These are phyloP conservation scores for Rhizophagus prolifer DNA, from an alignment of 192 early-diverging fungal species.

Conservation along the genomic window DNA sequence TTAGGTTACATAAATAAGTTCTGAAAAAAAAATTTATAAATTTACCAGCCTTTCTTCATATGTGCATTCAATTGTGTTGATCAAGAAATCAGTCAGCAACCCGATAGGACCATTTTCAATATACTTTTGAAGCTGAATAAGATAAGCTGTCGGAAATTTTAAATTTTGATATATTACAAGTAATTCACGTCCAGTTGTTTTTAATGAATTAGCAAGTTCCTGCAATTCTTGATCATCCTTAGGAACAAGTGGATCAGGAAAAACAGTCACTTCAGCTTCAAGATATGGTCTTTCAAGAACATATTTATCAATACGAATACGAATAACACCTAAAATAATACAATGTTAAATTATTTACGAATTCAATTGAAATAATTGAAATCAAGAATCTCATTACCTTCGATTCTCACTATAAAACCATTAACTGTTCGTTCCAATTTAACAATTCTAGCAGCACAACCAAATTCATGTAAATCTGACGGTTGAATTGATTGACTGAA, in stretches of 20 bases:
- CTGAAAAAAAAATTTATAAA: neutral
- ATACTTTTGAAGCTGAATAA: constrained; percentile 65
- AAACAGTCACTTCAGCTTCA: constrained; percentile 51
- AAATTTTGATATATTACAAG: constrained; percentile 57
- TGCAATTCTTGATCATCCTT: constrained; percentile 57
- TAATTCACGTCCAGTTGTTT: constrained; percentile 51
- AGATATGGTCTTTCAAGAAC: constrained; percentile 48
- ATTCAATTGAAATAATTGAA: neutral
- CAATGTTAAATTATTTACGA: constrained; percentile 1
- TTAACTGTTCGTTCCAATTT: constrained; percentile 57
- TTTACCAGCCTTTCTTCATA: constrained; percentile 63
- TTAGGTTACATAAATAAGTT: neutral
- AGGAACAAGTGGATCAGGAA: constrained; percentile 44
- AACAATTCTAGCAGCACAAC: constrained; percentile 54
- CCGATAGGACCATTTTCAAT: constrained; percentile 56
- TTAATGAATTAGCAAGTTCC: constrained; percentile 51
- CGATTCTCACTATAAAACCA: constrained; percentile 63
- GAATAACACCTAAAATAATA: constrained; percentile 49
- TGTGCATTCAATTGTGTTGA: constrained; percentile 68
- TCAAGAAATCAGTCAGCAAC: constrained; percentile 67
- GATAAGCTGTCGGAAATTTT: constrained; percentile 62
- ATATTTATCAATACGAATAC: constrained; percentile 56
- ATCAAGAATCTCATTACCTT: constrained; percentile 43
- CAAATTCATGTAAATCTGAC: constrained; percentile 39
- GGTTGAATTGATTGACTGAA: constrained; percentile 17